These are phyloP conservation scores for Spergularia marina DNA, from an alignment of 148 eudicot species.

Conservation along the genomic window DNA sequence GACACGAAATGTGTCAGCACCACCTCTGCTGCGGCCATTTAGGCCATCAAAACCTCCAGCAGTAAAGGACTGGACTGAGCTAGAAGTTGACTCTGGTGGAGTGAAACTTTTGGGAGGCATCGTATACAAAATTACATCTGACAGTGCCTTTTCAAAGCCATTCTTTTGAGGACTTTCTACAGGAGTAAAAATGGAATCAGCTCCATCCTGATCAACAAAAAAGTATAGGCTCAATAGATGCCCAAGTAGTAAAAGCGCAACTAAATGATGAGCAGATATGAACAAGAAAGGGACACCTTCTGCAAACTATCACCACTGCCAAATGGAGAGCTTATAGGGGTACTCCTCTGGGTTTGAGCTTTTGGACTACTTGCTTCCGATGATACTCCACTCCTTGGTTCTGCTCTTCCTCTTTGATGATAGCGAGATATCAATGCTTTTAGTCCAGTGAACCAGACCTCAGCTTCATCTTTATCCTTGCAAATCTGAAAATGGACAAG, in stretches of 20 bases:
- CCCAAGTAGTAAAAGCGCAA: slow-evolving; percentile 11
- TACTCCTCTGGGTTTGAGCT: slow-evolving; percentile 42
- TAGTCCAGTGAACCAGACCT: slow-evolving; percentile 69
- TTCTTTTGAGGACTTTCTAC: slow-evolving; percentile 45
- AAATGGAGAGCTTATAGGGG: slow-evolving; percentile 51
- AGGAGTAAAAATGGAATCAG: slow-evolving; percentile 35
- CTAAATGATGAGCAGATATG: slow-evolving; percentile 1
- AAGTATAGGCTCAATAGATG: slow-evolving; percentile 3
- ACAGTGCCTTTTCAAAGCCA: slow-evolving; percentile 54
- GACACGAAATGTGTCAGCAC: slow-evolving; percentile 50
- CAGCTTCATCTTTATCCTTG: slow-evolving; percentile 83
- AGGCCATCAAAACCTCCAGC: slow-evolving; percentile 45
- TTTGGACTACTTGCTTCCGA: slow-evolving; percentile 56
- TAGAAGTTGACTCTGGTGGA: slow-evolving; percentile 38
- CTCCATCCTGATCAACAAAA: slow-evolving; percentile 32
- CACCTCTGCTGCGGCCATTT: slow-evolving; percentile 38
- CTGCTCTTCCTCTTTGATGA: slow-evolving; percentile 44
- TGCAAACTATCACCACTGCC: slow-evolving; percentile 45
- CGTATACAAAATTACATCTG: slow-evolving; percentile 46
- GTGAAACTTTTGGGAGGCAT: slow-evolving; percentile 33
- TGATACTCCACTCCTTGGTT: slow-evolving; percentile 43
- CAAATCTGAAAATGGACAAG: slow-evolving; percentile 51
- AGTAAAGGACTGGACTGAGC: slow-evolving; percentile 42
- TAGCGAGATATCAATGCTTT: slow-evolving; percentile 55
- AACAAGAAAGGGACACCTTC: slow-evolving; percentile 41